Percentiles rank a stretch among this genome's conserved stretches.
phyloP scores from a whole-genome alignment of 2,329 filamentous ascomycete genomes.

The Talaromyces sp. region DNA sequence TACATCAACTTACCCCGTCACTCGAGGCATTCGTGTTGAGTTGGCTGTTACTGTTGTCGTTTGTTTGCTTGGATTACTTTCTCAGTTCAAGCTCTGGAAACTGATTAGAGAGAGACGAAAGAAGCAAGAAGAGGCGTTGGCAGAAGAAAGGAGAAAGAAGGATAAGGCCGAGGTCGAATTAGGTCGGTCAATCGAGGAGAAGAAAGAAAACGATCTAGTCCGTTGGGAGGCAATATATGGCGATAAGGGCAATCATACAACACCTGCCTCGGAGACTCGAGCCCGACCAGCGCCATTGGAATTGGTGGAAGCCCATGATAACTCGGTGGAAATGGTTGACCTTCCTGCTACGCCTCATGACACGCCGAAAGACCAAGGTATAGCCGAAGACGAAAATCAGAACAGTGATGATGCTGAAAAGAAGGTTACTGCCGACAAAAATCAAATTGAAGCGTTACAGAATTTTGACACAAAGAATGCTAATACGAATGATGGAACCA shows the following conservation, averaged over 20 bases:
- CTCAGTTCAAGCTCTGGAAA: conserved; percentile 83
- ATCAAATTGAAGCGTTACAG: neutral
- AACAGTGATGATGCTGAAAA: neutral
- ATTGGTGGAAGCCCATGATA: neutral
- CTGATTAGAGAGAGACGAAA: conserved; percentile 61
- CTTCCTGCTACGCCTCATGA: neutral
- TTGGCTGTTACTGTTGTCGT: conserved; percentile 74
- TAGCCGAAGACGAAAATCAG: neutral
- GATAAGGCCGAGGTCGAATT: conserved; percentile 67
- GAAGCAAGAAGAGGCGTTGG: conserved; percentile 46
- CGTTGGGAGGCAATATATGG: conserved; percentile 80
- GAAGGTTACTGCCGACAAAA: neutral
- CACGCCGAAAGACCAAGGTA: neutral
- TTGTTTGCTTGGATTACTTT: conserved; percentile 71
- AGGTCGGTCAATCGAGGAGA: conserved; percentile 58
- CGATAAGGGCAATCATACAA: conserved; percentile 34
- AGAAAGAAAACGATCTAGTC: conserved; percentile 44
- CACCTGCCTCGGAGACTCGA: neutral
- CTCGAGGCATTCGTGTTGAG: conserved; percentile 81
- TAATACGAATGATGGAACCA: neutral
- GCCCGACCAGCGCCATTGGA: neutral
- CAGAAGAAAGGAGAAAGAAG: conserved; percentile 56
- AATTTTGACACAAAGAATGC: neutral
- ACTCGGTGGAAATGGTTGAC: conserved; percentile 10
- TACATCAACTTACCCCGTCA: conserved; percentile 78